Conservation (phyloP, 2,329 filamentous ascomycete genomes). For the Epichloe baconii region DNA sequence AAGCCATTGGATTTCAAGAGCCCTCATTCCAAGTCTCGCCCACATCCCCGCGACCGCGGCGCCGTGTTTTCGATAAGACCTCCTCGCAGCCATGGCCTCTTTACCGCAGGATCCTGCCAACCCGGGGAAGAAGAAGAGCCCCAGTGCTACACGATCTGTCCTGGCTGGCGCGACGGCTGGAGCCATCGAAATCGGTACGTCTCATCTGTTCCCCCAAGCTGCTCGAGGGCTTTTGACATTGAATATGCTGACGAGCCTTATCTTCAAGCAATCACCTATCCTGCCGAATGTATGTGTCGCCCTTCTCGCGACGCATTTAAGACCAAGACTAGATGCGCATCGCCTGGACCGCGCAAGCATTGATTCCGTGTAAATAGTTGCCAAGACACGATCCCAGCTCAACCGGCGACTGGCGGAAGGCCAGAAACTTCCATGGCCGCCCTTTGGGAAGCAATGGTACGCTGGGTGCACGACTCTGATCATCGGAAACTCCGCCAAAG, state of each 20-base stretch:
- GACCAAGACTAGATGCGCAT: neutral
- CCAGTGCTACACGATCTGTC: slow-evolving; percentile 77
- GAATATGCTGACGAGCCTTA: neutral
- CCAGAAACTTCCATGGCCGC: slow-evolving; percentile 87
- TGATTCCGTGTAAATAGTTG: slow-evolving; percentile 40
- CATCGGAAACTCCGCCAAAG: slow-evolving; percentile 92
- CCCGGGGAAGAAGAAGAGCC: slow-evolving; percentile 32
- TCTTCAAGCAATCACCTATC: slow-evolving; percentile 65
- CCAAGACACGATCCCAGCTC: slow-evolving; percentile 88
- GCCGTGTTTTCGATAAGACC: too few relatives aligned
- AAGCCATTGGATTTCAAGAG: neutral
- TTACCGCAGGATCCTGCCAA: slow-evolving; percentile 11
- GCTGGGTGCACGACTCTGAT: slow-evolving; percentile 95
- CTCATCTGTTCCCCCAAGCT: neutral
- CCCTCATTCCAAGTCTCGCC: neutral
- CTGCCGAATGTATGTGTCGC: slow-evolving; percentile 63
- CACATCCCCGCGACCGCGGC: neutral
- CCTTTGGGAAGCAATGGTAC: slow-evolving; percentile 91
- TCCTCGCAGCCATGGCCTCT: slow-evolving; percentile 16
- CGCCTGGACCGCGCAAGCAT: neutral
- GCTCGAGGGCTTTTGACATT: neutral
- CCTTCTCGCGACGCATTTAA: neutral
- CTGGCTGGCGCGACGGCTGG: slow-evolving; percentile 88
- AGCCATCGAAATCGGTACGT: slow-evolving; percentile 78
- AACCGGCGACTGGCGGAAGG: slow-evolving; percentile 71